These are phyloP conservation scores for Shiraia bambusicola DNA, from an alignment of 2,329 filamentous ascomycete species.

Conservation along the genomic window DNA sequence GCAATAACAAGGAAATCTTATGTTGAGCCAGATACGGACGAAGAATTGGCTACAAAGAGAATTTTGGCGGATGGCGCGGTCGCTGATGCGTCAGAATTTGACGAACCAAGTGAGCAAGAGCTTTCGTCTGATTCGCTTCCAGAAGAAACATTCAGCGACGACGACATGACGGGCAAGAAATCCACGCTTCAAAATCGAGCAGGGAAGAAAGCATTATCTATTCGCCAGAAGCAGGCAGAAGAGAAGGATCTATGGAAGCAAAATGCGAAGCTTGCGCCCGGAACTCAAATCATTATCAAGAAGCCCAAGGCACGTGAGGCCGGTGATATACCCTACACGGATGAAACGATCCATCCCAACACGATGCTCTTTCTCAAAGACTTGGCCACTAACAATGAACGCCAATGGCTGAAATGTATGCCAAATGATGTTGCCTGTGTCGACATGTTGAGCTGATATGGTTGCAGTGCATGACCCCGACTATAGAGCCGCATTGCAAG, in stretches of 20 bases:
- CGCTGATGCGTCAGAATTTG: conserved; percentile 45
- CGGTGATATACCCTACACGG: conserved; percentile 59
- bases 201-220: conserved; percentile 23
- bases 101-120: conserved; percentile 41
- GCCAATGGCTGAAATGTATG: conserved; percentile 65
- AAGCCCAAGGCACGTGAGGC: conserved; percentile 63
- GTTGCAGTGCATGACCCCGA: conserved; percentile 72
- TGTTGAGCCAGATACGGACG: conserved; percentile 34
- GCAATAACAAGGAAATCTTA: conserved; percentile 38
- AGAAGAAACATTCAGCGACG: conserved; percentile 34
- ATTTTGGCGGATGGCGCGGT: conserved; percentile 26
- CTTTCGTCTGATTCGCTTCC: conserved; percentile 34
- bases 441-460: conserved; percentile 12
- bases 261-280: conserved; percentile 59
- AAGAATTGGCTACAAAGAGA: conserved; percentile 23
- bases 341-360: conserved; percentile 63
- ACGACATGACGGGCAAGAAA: conserved; percentile 32
- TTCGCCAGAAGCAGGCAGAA: conserved; percentile 31
- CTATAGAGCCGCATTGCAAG: conserved; percentile 74
- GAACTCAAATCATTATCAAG: conserved; percentile 62
- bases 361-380: conserved; percentile 63
- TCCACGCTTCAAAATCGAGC: conserved; percentile 18
- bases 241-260: conserved; percentile 58
- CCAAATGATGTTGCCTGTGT: conserved; percentile 1
- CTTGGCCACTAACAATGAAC: conserved; percentile 61